phyloP scores from a whole-genome alignment of 2,329 filamentous ascomycete genomes.

The Corinectria fuckeliana region DNA sequence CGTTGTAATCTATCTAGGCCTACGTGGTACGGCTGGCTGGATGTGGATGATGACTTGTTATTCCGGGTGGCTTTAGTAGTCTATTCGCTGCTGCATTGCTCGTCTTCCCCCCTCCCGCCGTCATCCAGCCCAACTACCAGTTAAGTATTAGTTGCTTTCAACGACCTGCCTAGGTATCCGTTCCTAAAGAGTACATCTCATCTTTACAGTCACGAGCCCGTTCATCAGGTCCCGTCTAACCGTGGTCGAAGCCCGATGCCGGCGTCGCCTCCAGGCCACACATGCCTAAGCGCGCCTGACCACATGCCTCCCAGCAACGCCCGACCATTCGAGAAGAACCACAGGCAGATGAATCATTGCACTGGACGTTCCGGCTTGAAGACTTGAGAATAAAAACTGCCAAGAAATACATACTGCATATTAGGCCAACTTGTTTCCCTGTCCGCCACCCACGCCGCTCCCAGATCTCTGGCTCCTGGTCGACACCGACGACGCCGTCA shows the following conservation, averaged over 20 bases:
- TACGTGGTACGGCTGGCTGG: not conserved
- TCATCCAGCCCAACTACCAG: not conserved
- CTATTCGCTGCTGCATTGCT: constrained; percentile 2
- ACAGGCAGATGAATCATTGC: not conserved
- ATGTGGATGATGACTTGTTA: not conserved
- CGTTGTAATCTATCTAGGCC: not conserved
- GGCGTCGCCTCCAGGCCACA: constrained; percentile 6
- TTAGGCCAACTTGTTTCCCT: not conserved
- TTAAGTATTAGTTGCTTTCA: not conserved
- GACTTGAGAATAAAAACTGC: not conserved
- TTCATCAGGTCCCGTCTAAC: not conserved
- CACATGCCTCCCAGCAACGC: constrained; percentile 32
- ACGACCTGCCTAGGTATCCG: too few relatives aligned
- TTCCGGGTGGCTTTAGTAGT: not conserved
- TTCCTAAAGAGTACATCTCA: too few relatives aligned
- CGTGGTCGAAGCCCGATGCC: not conserved
- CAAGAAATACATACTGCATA: not conserved
- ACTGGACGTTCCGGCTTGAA: not conserved
- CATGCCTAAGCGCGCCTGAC: constrained; percentile 35
- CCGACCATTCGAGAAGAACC: too few relatives aligned
- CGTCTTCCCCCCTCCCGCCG: not conserved
- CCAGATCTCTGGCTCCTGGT: not conserved
- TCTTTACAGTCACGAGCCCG: not conserved
- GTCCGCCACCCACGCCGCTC: not conserved
- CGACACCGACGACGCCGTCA: not conserved